A percentile compares a stretch with the other conserved stretches of the same genome.
Conservation (phyloP, 106 monocot species). For the Allium fistulosum region DNA sequence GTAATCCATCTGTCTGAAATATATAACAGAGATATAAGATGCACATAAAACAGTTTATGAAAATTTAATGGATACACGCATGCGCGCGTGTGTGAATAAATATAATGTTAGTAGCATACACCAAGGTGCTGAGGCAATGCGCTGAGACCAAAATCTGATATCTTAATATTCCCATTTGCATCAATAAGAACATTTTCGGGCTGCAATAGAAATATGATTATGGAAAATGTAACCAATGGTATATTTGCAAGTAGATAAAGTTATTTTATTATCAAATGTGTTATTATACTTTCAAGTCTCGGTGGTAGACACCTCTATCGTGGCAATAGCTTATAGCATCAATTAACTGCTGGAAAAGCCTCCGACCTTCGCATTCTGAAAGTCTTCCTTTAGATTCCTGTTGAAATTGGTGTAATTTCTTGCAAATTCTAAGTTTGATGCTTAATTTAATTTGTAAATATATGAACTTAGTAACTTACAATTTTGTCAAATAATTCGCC, state of each 20-base stretch:
- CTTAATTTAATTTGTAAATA: too few relatives aligned
- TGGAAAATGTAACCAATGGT: neutral
- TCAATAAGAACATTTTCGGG: constrained; percentile 60
- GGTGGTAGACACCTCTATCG: constrained; percentile 69
- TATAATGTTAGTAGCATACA: neutral
- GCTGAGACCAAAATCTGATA: constrained; percentile 62
- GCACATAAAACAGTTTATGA: too few relatives aligned
- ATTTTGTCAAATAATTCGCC: constrained; percentile 45
- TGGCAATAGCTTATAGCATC: constrained; percentile 85
- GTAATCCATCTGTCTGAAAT: constrained; percentile 36
- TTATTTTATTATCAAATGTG: neutral
- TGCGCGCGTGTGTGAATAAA: neutral
- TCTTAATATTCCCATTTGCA: constrained; percentile 53
- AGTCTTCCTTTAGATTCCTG: constrained; percentile 35
- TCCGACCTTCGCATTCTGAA: constrained; percentile 50
- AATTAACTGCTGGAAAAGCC: constrained; percentile 81
- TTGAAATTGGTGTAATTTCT: neutral
- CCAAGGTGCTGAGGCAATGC: constrained; percentile 34
- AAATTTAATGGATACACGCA: too few relatives aligned
- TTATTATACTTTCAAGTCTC: constrained; percentile 64
- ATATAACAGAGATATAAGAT: too few relatives aligned
- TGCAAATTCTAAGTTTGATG: too few relatives aligned
- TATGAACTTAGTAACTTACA: too few relatives aligned
- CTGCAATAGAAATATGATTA: constrained; percentile 10
- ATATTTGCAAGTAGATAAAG: neutral